These are phyloP conservation scores for Tricholoma hemisulphureum DNA, from an alignment of 768 basidiomycete species.

Conservation along the genomic window DNA sequence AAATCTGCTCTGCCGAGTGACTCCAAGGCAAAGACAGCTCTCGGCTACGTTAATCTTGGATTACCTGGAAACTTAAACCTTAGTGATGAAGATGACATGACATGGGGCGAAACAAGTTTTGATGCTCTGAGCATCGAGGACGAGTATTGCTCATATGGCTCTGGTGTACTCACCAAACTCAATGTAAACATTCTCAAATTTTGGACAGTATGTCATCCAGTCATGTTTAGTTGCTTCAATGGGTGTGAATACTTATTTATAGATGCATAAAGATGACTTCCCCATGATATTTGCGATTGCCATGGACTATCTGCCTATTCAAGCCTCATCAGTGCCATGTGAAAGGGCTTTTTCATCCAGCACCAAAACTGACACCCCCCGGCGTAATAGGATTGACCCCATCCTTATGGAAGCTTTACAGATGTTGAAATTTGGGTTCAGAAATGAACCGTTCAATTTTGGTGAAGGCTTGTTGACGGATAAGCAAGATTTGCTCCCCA, in stretches of 20 bases:
- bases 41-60: not conserved
- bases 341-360: slow-evolving; percentile 20
- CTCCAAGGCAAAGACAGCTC: not conserved
- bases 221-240: not conserved
- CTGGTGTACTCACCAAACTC: not conserved
- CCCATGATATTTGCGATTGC: slow-evolving; percentile 1
- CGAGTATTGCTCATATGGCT: slow-evolving; percentile 2
- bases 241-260: not conserved
- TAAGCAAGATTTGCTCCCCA: not conserved
- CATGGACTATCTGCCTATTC: slow-evolving; percentile 11
- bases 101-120: not conserved
- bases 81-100: not conserved
- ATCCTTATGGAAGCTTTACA: slow-evolving; percentile 20
- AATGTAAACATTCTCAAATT: not conserved
- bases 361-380: slow-evolving; percentile 10
- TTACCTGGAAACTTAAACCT: not conserved
- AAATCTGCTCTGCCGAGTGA: not conserved
- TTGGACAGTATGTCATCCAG: slow-evolving; percentile 5
- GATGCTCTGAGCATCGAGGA: slow-evolving; percentile 2
- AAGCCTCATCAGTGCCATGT: slow-evolving; percentile 18
- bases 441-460: not conserved
- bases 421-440: slow-evolving; percentile 13
- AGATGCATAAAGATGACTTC: not conserved
- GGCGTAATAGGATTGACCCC: slow-evolving; percentile 12
- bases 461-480: not conserved